A percentile compares a stretch with the other conserved stretches of the same genome.
Evolutionary conservation across 345 rosid genomes (phyloP).

Genomic region (Gossypium ekmanianum): DNA sequence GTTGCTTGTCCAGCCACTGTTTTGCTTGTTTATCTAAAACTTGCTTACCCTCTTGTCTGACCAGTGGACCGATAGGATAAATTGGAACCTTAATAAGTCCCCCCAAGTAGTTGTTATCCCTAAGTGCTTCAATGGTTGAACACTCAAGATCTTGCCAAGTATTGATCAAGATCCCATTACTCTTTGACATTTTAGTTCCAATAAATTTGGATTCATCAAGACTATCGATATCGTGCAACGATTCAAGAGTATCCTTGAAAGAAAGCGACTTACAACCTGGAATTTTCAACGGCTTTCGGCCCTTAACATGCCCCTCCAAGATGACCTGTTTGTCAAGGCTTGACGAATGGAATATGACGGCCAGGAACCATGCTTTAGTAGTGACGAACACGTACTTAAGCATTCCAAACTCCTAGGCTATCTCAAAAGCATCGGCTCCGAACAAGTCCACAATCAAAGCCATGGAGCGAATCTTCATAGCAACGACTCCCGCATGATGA

Average conservation of each 20-base stretch:
- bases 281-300: not conserved
- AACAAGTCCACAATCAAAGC: constrained; percentile 15
- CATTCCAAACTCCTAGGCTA: constrained; percentile 13
- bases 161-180: constrained; percentile 53
- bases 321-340: not conserved
- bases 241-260: constrained; percentile 6
- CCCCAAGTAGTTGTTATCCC: constrained; percentile 16
- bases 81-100: constrained; percentile 13
- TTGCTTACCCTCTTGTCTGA: not conserved
- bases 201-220: not conserved
- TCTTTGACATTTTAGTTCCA: constrained; percentile 32
- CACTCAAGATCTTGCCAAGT: constrained; percentile 48
- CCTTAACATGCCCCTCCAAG: constrained; percentile 2
- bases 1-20: constrained; percentile 49
- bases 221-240: not conserved
- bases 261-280: constrained; percentile 13
- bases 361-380: not conserved
- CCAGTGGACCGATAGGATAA: constrained; percentile 18
- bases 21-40: not conserved
- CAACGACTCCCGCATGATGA: constrained; percentile 1
- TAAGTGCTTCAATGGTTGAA: constrained; percentile 27
- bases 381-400: constrained; percentile 8
- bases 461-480: not conserved
- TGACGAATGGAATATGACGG: not conserved
- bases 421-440: not conserved